Percentiles rank a stretch among this genome's conserved stretches.
These are phyloP conservation scores for Paecilomyces fulvus DNA, from an alignment of 2,329 filamentous ascomycete genomes.

Conservation along the genomic window DNA sequence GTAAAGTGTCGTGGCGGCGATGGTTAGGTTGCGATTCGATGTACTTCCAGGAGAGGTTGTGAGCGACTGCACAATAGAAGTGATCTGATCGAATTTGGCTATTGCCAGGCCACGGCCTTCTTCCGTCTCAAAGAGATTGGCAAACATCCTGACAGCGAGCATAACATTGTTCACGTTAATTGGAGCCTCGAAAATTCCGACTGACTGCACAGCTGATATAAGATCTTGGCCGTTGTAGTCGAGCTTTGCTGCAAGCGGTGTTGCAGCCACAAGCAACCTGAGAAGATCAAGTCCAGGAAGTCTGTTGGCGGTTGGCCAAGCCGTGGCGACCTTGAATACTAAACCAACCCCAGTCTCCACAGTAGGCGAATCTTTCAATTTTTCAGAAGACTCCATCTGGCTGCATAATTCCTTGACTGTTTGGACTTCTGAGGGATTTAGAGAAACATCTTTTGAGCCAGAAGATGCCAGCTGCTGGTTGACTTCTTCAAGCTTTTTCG, in stretches of 20 bases:
- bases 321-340: slow-evolving; percentile 62
- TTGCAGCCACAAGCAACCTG: slow-evolving; percentile 66
- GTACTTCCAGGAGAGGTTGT: slow-evolving; percentile 43
- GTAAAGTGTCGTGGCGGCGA: slow-evolving; percentile 71
- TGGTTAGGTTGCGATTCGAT: slow-evolving; percentile 67
- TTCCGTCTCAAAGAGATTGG: slow-evolving; percentile 72
- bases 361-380: slow-evolving; percentile 37
- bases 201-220: slow-evolving; percentile 51
- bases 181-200: slow-evolving; percentile 50
- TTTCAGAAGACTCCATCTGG: slow-evolving; percentile 47
- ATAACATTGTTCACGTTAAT: slow-evolving; percentile 74
- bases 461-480: slow-evolving; percentile 60
- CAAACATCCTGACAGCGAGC: slow-evolving; percentile 72
- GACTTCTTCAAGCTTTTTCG: slow-evolving; percentile 67
- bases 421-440: slow-evolving; percentile 64
- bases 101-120: slow-evolving; percentile 60
- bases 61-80: slow-evolving; percentile 56
- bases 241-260: slow-evolving; percentile 56
- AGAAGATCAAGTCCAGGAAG: slow-evolving; percentile 80
- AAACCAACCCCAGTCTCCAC: slow-evolving; percentile 51
- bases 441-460: slow-evolving; percentile 62
- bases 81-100: slow-evolving; percentile 50
- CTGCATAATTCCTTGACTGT: slow-evolving; percentile 53
- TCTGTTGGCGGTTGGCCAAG: slow-evolving; percentile 73
- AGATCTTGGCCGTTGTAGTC: slow-evolving; percentile 49